Conservation (phyloP, 78 protist species). For the Protostelium mycophagum region DNA sequence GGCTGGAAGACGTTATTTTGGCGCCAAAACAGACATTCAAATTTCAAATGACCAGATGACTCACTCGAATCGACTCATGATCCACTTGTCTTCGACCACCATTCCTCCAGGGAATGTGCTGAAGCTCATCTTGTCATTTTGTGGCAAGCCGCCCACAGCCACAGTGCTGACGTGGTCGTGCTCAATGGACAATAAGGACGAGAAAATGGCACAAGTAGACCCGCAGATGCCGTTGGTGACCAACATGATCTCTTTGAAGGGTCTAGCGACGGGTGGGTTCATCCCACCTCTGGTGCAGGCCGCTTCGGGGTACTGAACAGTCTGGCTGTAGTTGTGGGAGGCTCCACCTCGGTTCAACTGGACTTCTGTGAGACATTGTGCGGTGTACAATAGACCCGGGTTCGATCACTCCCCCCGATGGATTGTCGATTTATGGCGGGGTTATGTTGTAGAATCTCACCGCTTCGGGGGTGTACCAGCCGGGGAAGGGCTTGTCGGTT, state of each 20-base stretch:
- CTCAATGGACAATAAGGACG: background rate
- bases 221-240: background rate
- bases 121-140: background rate
- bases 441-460: too few species aligned
- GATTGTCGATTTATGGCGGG: background rate
- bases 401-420: too few species aligned
- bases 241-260: background rate
- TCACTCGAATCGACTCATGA: background rate
- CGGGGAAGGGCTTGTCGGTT: background rate
- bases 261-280: background rate
- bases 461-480: background rate
- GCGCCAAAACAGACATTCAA: background rate
- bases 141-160: background rate
- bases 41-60: background rate
- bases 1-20: background rate
- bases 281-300: background rate
- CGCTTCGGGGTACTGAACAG: background rate
- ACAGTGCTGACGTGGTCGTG: background rate
- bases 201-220: background rate
- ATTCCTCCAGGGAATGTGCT: background rate
- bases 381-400: too few species aligned
- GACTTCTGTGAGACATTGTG: too few species aligned
- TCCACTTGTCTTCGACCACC: background rate
- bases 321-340: background rate
- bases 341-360: background rate